These are phyloP conservation scores for Cryptosporidium parvum DNA, from an alignment of 169 alveolate species.

Conservation along the genomic window DNA sequence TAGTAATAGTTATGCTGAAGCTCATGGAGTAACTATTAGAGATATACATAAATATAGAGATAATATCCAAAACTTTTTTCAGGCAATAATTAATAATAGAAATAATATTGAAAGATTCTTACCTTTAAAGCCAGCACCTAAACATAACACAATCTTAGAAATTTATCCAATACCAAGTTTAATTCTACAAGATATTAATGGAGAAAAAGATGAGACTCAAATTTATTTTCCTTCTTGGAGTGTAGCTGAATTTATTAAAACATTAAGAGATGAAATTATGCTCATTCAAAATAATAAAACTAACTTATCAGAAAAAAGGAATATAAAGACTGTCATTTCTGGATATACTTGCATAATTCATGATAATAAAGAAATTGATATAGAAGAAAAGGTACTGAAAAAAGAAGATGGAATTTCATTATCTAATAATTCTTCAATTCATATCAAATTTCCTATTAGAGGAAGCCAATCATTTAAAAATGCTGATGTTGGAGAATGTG, in stretches of 20 bases:
- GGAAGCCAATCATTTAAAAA: neutral
- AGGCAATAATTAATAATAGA: neutral
- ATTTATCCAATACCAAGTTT: conserved; percentile 21
- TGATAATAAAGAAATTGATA: conserved; percentile 21
- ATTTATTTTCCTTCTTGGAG: conserved; percentile 72
- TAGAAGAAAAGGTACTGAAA: neutral
- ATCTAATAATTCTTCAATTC: neutral
- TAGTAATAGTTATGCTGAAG: neutral
- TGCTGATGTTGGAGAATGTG: conserved; percentile 28
- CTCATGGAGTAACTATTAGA: conserved; percentile 37
- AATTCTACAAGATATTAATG: neutral
- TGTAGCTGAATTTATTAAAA: neutral
- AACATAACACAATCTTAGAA: neutral
- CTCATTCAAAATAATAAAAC: neutral
- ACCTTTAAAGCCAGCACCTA: neutral
- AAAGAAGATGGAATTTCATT: conserved; percentile 3
- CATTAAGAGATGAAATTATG: neutral
- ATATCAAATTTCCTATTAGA: neutral
- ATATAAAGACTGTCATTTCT: conserved; percentile 12
- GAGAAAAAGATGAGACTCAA: neutral
- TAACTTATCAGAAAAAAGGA: neutral
- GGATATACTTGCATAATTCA: conserved; percentile 51
- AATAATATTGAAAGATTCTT: neutral
- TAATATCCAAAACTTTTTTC: conserved; percentile 30
- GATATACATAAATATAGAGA: conserved; percentile 56